Base-by-base conservation (phyloP, 768 basidiomycete species). In the Kwoniella sp. region DNA sequence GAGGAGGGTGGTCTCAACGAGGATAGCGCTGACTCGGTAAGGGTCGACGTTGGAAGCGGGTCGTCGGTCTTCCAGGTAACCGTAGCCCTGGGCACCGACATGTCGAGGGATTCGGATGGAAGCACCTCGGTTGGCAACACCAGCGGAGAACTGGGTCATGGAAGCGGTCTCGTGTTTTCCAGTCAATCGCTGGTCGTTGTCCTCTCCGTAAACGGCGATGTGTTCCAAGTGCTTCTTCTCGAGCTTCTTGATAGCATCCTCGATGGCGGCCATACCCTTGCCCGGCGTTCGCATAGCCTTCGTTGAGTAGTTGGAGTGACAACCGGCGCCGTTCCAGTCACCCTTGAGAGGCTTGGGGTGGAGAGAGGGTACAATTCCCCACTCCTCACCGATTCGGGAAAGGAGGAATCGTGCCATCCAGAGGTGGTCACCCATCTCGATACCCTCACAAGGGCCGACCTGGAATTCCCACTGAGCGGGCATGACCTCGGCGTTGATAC, bases 391-490 rank as follows among this genome's bases (percentile, higher is more conserved):
- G 73, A 96, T 89, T 73, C 96, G 91, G 79, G 92, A 82, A 75
- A 98, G 89, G 73, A 99, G 90, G 85, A 90, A 99, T 73, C 96
- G 91, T 38, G 96, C 92, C 87, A 98, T 93, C 93, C 93, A 96
- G 74, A 99, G 89, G 83, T 99, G 95, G 82, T 99, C 96, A 73
- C 96, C 96, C 93, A 98, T 95, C 65, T 89, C 85, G 82, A 98
- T 97, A 60, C 96, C 96, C 81, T 91, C 90, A 76, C 95, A 98
- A 30, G 96, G 96, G 58, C 96, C 95, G 73, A 99, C 93, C 83
- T 99, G 96, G 90, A 95, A 99, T 84, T 99, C 96, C 96, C 96
- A 99, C 82, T 99, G 96, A 61, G 94, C 89, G 17, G 96, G 95
- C 95, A 98, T 98, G 67, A 98, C 95, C 83, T 98, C 96, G 66